These are phyloP conservation scores for Moniliophthora roreri DNA, from an alignment of 1,284 basidiomycete species.

Conservation along the genomic window DNA sequence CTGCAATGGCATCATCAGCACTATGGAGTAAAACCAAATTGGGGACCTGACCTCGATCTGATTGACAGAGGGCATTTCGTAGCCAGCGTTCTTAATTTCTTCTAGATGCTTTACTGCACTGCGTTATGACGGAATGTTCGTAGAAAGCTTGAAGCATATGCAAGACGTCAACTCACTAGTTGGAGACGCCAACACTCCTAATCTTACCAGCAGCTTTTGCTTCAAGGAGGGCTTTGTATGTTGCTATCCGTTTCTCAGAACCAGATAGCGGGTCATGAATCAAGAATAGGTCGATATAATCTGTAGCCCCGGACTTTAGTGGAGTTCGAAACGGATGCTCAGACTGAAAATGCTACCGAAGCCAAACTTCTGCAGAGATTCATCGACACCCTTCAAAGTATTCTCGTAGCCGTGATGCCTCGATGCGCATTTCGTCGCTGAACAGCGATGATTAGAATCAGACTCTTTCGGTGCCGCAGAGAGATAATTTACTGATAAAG, in stretches of 20 bases:
- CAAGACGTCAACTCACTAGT: conserved; percentile 52
- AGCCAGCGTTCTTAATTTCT: conserved; percentile 64
- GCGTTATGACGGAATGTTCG: too few species aligned
- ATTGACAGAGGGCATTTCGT: conserved; percentile 73
- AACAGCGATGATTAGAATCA: conserved; percentile 13
- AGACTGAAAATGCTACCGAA: conserved; percentile 37
- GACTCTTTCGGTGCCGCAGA: neutral
- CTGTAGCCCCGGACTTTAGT: conserved; percentile 34
- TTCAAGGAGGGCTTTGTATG: conserved; percentile 64
- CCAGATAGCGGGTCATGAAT: conserved; percentile 75
- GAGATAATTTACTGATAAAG: conserved; percentile 61
- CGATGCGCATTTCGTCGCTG: conserved; percentile 65
- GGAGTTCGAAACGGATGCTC: neutral
- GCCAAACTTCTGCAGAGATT: conserved; percentile 53
- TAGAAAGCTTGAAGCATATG: too few species aligned
- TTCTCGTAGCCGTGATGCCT: conserved; percentile 57
- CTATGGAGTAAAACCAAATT: neutral
- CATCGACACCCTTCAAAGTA: conserved; percentile 54
- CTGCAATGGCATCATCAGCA: conserved; percentile 31
- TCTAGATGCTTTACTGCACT: conserved; percentile 79
- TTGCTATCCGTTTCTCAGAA: conserved; percentile 53
- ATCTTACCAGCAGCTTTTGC: conserved; percentile 65
- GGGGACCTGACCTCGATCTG: conserved; percentile 68
- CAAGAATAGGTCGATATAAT: conserved; percentile 77
- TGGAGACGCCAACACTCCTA: conserved; percentile 74